Evolutionary conservation across 139 green algal genomes (phyloP).

Genomic region (Nannochloris sp.): DNA sequence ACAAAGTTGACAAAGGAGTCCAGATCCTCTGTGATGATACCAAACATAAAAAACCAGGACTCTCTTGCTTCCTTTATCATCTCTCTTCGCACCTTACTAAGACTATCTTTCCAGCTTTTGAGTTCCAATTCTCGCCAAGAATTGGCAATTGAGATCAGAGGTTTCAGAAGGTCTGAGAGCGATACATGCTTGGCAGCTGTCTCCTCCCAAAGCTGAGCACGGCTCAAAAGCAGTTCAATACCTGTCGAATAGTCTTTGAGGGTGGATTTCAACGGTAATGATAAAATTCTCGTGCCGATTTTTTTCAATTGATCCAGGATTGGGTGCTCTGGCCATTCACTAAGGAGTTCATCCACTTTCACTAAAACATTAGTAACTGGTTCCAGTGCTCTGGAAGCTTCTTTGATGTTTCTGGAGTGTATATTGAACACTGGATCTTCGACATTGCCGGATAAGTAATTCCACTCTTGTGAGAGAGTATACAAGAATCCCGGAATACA

Average conservation of each 20-base stretch:
- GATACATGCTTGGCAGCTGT: constrained; percentile 78
- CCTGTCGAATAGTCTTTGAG: constrained; percentile 82
- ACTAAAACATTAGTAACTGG: constrained; percentile 19
- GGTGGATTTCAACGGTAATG: constrained; percentile 46
- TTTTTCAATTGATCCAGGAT: constrained; percentile 65
- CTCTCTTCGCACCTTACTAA: constrained; percentile 29
- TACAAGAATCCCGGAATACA: too few species aligned
- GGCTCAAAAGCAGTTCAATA: constrained; percentile 85
- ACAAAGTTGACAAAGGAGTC: constrained; percentile 17
- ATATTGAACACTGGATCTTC: neutral
- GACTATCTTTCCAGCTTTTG: constrained; percentile 58
- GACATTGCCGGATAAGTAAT: too few species aligned
- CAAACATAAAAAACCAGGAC: constrained; percentile 88
- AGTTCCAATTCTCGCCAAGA: constrained; percentile 91
- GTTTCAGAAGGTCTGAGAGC: constrained; percentile 54
- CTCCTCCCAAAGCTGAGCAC: constrained; percentile 87
- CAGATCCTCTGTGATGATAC: constrained; percentile 41
- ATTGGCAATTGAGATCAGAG: constrained; percentile 54
- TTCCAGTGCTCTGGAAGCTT: constrained; percentile 62
- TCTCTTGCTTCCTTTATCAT: constrained; percentile 33
- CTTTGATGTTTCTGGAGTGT: constrained; percentile 47
- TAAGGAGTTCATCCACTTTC: constrained; percentile 66
- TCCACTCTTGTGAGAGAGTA: too few species aligned
- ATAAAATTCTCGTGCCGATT: constrained; percentile 71
- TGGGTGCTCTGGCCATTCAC: constrained; percentile 89